These are phyloP conservation scores for Chenopodium berlandieri DNA, from an alignment of 148 eudicot species.

Conservation along the genomic window DNA sequence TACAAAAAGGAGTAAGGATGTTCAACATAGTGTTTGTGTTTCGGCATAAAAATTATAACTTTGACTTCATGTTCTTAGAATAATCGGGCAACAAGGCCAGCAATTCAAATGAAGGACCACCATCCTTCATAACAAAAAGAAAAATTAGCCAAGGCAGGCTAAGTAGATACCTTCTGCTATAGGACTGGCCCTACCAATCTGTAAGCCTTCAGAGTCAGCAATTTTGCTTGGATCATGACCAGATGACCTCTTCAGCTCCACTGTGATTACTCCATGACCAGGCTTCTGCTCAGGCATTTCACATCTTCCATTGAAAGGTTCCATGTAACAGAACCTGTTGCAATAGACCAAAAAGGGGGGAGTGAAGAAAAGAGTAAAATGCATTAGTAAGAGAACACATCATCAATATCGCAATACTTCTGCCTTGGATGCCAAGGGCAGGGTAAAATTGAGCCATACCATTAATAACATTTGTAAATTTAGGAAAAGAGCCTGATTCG, in stretches of 20 bases:
- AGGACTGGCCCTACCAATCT: background rate
- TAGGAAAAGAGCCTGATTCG: background rate
- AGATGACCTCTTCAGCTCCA: conserved; percentile 41
- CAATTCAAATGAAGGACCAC: background rate
- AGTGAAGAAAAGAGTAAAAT: background rate
- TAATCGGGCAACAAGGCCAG: background rate
- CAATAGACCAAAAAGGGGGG: background rate
- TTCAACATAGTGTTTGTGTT: background rate
- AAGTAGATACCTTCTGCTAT: conserved; percentile 22
- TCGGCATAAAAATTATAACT: background rate
- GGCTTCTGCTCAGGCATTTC: conserved; percentile 49
- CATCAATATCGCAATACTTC: background rate
- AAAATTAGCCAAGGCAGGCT: background rate
- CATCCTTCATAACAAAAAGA: background rate
- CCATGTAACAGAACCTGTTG: conserved; percentile 75
- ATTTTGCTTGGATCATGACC: conserved; percentile 21
- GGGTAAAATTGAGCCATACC: background rate
- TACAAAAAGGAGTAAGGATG: background rate
- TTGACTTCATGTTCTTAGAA: background rate
- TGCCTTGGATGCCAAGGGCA: background rate
- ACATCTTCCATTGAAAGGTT: conserved; percentile 58
- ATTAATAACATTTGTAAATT: no score
- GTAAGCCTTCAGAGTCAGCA: conserved; percentile 9
- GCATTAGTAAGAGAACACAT: background rate
- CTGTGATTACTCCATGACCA: conserved; percentile 48